A percentile compares a stretch with the other conserved stretches of the same genome.
Evolutionary conservation across 805 yeast species (phyloP).

Genomic region (Candida cerambycidarum): DNA sequence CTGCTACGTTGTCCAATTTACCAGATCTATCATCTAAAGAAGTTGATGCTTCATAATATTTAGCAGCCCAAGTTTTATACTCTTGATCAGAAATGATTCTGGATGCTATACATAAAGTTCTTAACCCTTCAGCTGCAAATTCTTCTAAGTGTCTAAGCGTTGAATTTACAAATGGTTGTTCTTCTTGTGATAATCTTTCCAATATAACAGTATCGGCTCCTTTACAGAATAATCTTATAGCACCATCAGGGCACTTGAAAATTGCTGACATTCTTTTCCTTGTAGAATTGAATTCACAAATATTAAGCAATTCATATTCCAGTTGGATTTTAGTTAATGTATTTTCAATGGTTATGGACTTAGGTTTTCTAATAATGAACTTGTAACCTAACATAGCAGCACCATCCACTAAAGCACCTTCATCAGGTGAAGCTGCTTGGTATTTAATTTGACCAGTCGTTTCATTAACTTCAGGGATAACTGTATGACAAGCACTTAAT

Average conservation of each 20-base stretch:
- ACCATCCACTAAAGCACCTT: conserved; percentile 97
- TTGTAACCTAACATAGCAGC: conserved; percentile 86
- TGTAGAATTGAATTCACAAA: conserved; percentile 96
- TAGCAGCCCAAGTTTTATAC: conserved; percentile 64
- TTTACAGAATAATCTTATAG: conserved; percentile 83
- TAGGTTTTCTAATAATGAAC: conserved; percentile 84
- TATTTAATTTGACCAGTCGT: conserved; percentile 69
- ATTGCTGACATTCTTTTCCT: conserved; percentile 97
- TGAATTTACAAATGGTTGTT: conserved; percentile 77
- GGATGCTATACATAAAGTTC: conserved; percentile 91
- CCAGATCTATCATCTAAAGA: conserved; percentile 72
- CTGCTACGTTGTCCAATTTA: conserved; percentile 85
- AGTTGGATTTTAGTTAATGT: conserved; percentile 47
- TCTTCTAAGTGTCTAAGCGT: conserved; percentile 90
- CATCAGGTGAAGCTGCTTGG: conserved; percentile 99
- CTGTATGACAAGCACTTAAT: conserved; percentile 94
- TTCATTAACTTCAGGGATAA: conserved; percentile 81
- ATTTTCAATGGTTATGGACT: conserved; percentile 64
- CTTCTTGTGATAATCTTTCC: conserved; percentile 68
- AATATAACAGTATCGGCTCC: conserved; percentile 98
- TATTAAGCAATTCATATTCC: conserved; percentile 74
- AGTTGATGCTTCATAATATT: conserved; percentile 79
- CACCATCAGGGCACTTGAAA: conserved; percentile 91
- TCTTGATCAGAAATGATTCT: conserved; percentile 79
- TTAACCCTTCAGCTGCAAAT: conserved; percentile 92